Evolutionary conservation across 2,329 filamentous ascomycete genomes (phyloP), one percentile per base, ranked within the genome.

Genomic region (Penicillium vulpinum): DNA sequence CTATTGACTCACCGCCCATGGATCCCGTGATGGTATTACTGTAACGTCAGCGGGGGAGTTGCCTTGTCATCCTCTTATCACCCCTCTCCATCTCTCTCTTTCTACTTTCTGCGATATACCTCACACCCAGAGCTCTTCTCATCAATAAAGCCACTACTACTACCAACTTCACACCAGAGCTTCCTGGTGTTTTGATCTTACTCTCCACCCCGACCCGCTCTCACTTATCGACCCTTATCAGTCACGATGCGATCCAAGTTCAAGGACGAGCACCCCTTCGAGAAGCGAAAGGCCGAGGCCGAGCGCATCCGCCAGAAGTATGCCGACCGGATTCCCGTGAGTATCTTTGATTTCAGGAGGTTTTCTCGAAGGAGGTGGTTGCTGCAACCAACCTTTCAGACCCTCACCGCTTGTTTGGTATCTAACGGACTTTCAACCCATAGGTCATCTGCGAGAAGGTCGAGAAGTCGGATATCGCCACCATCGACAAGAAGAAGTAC

Each of bases 401-500:
- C 44, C 58, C 60, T 70, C 70, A 72, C 69, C 70, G 71, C 69
- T 63, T 69, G 57, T 73, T 72, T 60, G 52, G 56, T 46, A 65
- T 54, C 67, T 68, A 67, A 69, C 65, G 67, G 55, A 58, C 51
- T 56, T 56, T 58, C 55, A 54, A 56, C 59, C 29, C 52, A 67
- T 70, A 96, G 92, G 93, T 99, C 63, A 99, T 99, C 77, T 99
- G 94, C 84, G 94, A 97, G 80, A 97, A 97, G 84, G 93, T 97
- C 68, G 94, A 99, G 81, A 97, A 97, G 83, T 95, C 90, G 61
- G 94, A 99, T 76, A 99, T 99, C 70, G 94, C 94, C 59, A 97
- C 94, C 67, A 99, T 99, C 84, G 94, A 99, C 82, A 99, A 99
- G 88, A 99, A 99, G 88, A 99, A 99, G 83, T 99, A 99, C 75